A percentile compares a stretch with the other conserved stretches of the same genome.
phyloP scores from a whole-genome alignment of 2,329 filamentous ascomycete species.

The Beauveria sp. region DNA sequence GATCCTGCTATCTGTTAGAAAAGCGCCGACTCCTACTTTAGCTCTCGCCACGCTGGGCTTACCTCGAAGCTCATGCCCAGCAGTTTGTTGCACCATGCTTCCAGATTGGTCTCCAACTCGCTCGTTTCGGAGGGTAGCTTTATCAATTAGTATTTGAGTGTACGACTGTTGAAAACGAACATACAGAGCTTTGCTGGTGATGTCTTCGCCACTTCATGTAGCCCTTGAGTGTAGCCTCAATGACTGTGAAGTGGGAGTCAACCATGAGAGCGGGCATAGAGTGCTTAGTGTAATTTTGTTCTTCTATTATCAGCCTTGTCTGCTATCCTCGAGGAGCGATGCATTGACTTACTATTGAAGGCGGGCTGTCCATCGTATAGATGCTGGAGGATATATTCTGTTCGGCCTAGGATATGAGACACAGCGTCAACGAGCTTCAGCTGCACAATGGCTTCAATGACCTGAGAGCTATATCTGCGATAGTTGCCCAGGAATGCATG shows the following conservation, averaged over 20 bases:
- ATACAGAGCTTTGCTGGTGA: conserved; percentile 23
- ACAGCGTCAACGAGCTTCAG: conserved; percentile 79
- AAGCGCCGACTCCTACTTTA: neutral
- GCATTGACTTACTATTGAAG: conserved; percentile 51
- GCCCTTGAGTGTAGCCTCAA: conserved; percentile 82
- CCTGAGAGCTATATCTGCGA: conserved; percentile 75
- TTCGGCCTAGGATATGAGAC: conserved; percentile 73
- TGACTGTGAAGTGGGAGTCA: conserved; percentile 83
- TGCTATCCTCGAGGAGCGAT: too few species aligned
- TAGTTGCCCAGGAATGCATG: conserved; percentile 97
- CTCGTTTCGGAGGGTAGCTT: conserved; percentile 41
- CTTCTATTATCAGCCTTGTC: conserved; percentile 21
- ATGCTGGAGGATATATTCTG: conserved; percentile 65
- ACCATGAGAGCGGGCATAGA: conserved; percentile 68
- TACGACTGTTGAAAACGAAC: conserved; percentile 5
- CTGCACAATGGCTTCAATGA: conserved; percentile 81
- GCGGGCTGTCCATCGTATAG: conserved; percentile 64
- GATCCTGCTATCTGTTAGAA: conserved; percentile 47
- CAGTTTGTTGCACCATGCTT: conserved; percentile 66
- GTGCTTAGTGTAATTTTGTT: conserved; percentile 57
- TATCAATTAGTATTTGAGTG: neutral
- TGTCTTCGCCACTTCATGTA: conserved; percentile 67
- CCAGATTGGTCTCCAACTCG: conserved; percentile 55
- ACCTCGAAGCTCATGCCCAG: conserved; percentile 63
- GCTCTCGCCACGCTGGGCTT: neutral